Evolutionary conservation across 176 grass and related monocot species (phyloP), one percentile per base, ranked within the genome.

Genomic region (Aegilops tauschii): DNA sequence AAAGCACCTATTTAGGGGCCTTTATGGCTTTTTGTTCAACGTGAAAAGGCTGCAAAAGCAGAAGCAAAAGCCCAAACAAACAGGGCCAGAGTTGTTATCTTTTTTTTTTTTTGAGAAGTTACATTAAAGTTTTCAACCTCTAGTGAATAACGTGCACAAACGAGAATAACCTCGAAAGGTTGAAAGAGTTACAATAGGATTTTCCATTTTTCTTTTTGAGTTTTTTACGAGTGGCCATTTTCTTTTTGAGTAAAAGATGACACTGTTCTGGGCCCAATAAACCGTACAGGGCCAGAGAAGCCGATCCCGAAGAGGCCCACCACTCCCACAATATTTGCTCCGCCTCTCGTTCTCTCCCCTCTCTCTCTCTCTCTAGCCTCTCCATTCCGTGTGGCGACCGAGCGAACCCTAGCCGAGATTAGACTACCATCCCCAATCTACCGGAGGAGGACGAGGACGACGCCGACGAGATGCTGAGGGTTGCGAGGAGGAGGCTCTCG

Each of bases 401-500:
- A 62, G 76, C 81, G 49, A 91, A 76, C 85, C 89, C 85, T 91
- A 87, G 50, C 42, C 18, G 56, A 36, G 70, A 82, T 77, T 71
- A 32, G 79, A 62, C 78, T 29, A 23, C 65, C 76, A 27, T 61
- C 66, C 61, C 9, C 72, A 4, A 86, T 70, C 50, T 16, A 34
- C 36, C 66, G 32, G 50, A 80, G 49, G 35, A 70, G 76, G 9
- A 17, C 39, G 37, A 61, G n/a, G 67, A 61, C 6, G 34, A 28
- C 21, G 75, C 12, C 45, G 40, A 69, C 77, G 73, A 40, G 62
- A 93, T 93, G 91, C 81, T 93, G 69, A 73, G 91, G 81, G 71
- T 90, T 77, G 91, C 88, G 44, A 87, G 87, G 69, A 93, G 88
- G 56, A 91, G 90, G 86, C 78, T 91, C 63, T 88, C 90, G 21